Base-by-base conservation (phyloP, 352 stramenopile species). In the Peronosclerospora sorghi region DNA sequence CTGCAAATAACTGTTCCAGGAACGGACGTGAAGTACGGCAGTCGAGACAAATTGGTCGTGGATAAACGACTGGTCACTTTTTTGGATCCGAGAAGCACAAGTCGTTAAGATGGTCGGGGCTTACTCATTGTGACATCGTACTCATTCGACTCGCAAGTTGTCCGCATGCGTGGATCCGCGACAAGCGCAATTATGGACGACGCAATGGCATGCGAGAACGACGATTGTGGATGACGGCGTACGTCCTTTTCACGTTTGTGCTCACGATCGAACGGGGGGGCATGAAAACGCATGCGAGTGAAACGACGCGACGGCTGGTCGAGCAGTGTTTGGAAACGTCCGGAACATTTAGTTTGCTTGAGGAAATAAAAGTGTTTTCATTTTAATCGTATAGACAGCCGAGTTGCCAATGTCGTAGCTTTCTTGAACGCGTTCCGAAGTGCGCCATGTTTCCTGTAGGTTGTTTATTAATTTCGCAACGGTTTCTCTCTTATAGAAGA, bases 61-160 rank as follows among this genome's bases (percentile, higher is more conserved):
- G 49, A 92, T 86, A 47, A 92, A 92, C 14, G 64, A 61, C 43
- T 86, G 66, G 56, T 92, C n/a, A 91, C 29, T 62, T 62, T 24
- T 56, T 62, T 1, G 75, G 78, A 41, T 93, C 78, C 17, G 67
- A 78, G 14, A 58, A 45, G 0, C 78, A 73, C 64, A 93, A 74
- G 15, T 80, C 58, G 38, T 88, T 73, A 6, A 93, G 26, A 93
- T 45, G 4, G 56, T 46, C 34, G 79, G 64, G 12, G 78, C 77
- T 19, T 89, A 70, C 26, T 59, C 55, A 14, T 75, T n/a, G n/a
- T 70, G 26, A 90, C 73, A 39, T 86, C 71, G 43, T 72, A 63
- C 78, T 76, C 71, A 92, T 86, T 65, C 88, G 76, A 56, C 77
- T 83, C 30, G 77, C 80, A 43, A 90, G n/a, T 83, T 46, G 84